Base-by-base conservation (phyloP, 225 moss, liverwort and hornwort species). In the Takakia lepidozioides region DNA sequence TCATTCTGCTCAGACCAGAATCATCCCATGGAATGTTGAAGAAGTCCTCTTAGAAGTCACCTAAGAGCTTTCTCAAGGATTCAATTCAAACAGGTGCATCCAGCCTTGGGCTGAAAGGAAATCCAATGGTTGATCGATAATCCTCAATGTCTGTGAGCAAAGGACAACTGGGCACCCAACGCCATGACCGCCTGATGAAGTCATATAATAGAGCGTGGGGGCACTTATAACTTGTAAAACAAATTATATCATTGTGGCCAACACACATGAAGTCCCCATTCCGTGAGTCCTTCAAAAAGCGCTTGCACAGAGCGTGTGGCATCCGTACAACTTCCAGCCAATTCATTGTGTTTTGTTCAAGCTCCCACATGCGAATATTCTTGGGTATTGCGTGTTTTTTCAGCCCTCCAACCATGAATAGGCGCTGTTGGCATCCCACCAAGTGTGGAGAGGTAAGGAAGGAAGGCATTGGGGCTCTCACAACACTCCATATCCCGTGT, bases 261-360 rank as follows among this genome's bases (percentile, higher is more conserved):
- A 98, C 98, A 61, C 98, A 98, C 87, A 91, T 98, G 68, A 98
- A 98, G 70, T 91, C 98, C 19, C 90, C 91, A 64, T 91, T 91
- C 48, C 91, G 69, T 15, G 91, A 91, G 43, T 91, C 98, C 53
- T 87, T 87, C 42, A 91, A 64, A 58, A 98, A 91, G 48, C 84
- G 69, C 64, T 98, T 98, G 40, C 87, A 98, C 4, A 98, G 74
- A 0, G 84, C 87, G 63, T 98, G 87, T 4, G 98, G 98, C 98
- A 98, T 98, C 21, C 91, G 75, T 35, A 90, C 87, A 8, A 98
- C 91, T 64, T 98, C 98, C 22, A 79, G 75, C 98, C 98, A 98
- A 25, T 87, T 91, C 85, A 91, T 82, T 25, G 87, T 91, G 25
- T 74, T 91, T n/a, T 98, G 98, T 43, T 98, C 98, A 34, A 98